Base-by-base conservation (phyloP, 805 yeast genomes). In the Starmerella tilneyi region DNA sequence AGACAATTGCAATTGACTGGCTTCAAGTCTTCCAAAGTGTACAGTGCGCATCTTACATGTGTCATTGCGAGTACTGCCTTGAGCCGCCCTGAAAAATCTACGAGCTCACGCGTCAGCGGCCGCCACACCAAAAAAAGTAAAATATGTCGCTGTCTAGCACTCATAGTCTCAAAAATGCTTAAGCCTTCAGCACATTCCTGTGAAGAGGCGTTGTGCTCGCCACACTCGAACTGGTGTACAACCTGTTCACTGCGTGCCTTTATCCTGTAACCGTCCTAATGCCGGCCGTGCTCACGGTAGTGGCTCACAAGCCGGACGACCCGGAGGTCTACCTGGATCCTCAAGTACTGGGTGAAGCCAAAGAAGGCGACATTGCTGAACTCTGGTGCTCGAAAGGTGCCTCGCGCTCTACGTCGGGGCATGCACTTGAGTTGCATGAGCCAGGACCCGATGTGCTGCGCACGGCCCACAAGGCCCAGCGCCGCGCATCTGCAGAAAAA, bases 311-410 rank as follows among this genome's bases (percentile, higher is more conserved):
- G 50, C 54, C 73, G 4, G 63, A 84, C 20, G 67, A 65, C 1
- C 78, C 77, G 29, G 75, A 74, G 29, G 82, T 86, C 2, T 60
- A 81, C 37, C 56, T 86, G 1, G 88, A 84, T 56, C 62, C 78
- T 16, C 56, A 66, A 0, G 64, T 75, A 3, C 52, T 84, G 0
- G 81, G 84, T 7, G 81, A 80, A 0, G 74, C 83, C 1, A 66
- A 67, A 44, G 76, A 71, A n/a, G 95, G 94, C 15, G 84, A 81
- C 56, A 63, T 84, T 7, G 88, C 84, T 19, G 94, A 84, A 59
- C 56, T 67, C 34, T 47, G 47, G 30, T 36, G 40, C 15, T 21
- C 40, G 9, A 15, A 21, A 13, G 29, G 13, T n/a, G 15, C 41
- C 54, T 7, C 37, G 46, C 4, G 41, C 57, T 56, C 33, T 45